Evolutionary conservation across 1,284 basidiomycete genomes (phyloP).

Genomic region (Ustilago tritici): DNA sequence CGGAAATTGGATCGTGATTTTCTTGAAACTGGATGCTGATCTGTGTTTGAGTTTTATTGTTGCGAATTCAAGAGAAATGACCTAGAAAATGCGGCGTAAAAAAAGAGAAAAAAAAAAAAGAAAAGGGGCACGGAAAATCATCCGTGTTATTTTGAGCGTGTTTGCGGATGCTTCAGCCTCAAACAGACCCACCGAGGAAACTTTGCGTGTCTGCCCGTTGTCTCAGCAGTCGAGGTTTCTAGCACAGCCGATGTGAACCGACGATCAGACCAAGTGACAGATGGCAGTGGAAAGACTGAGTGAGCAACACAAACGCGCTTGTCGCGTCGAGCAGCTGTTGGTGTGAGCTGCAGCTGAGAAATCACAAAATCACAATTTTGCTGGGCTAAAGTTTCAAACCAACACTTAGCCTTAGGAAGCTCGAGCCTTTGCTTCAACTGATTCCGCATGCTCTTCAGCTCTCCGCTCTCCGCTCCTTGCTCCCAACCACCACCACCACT

Average conservation of each 20-base stretch:
- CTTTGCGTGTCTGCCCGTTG: not conserved
- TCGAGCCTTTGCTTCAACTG: not conserved
- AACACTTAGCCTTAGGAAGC: not conserved
- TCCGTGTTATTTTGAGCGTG: not conserved
- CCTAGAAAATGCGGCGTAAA: not conserved
- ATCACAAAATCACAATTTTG: not conserved
- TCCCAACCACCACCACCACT: conserved; percentile 6
- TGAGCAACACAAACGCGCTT: conserved; percentile 17
- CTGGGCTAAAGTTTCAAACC: conserved; percentile 1
- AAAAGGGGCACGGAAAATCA: conserved; percentile 8
- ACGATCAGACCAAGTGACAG: not conserved
- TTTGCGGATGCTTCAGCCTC: not conserved
- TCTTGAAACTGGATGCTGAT: not conserved
- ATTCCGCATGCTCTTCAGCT: conserved; percentile 8
- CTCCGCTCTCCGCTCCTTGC: too few relatives aligned
- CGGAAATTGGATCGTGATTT: not conserved
- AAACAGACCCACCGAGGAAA: not conserved
- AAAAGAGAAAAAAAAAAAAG: too few relatives aligned
- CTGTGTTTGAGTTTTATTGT: not conserved
- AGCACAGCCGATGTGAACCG: not conserved
- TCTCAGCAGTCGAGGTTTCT: too few relatives aligned
- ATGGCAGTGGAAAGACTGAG: not conserved
- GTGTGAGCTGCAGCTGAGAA: not conserved
- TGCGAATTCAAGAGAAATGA: not conserved
- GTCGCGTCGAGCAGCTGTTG: conserved; percentile 24